Conservation (phyloP, 352 stramenopile genomes). For the Pythium dissotocum region DNA sequence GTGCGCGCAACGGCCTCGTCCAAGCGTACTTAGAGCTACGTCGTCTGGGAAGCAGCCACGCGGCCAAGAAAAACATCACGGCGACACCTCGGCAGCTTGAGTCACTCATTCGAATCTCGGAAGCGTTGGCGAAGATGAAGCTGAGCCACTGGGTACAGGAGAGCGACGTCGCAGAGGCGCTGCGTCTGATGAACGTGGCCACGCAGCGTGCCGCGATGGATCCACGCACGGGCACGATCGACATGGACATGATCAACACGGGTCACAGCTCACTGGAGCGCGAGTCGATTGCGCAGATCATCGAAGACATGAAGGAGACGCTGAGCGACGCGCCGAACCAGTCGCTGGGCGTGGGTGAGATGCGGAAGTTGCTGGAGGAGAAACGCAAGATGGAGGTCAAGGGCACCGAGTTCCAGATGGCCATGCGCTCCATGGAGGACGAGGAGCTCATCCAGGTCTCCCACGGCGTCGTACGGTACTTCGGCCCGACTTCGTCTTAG, state of each 20-base stretch:
- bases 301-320: slow-evolving; percentile 58
- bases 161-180: slow-evolving; percentile 93
- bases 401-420: slow-evolving; percentile 87
- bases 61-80: slow-evolving; percentile 95
- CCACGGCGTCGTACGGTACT: slow-evolving; percentile 83
- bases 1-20: slow-evolving; percentile 90
- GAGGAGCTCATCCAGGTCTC: slow-evolving; percentile 93
- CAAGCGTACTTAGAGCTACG: slow-evolving; percentile 93
- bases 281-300: slow-evolving; percentile 65
- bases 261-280: slow-evolving; percentile 90
- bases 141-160: slow-evolving; percentile 69
- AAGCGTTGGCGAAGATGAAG: slow-evolving; percentile 95
- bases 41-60: slow-evolving; percentile 61
- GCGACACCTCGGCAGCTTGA: slow-evolving; percentile 98
- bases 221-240: slow-evolving; percentile 97
- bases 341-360: slow-evolving; percentile 84
- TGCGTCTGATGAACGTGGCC: slow-evolving; percentile 97
- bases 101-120: slow-evolving; percentile 97
- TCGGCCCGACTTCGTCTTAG: slow-evolving; percentile 31
- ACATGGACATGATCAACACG: slow-evolving; percentile 99
- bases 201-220: slow-evolving; percentile 98
- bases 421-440: slow-evolving; percentile 88
- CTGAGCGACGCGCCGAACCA: slow-evolving; percentile 56
- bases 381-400: slow-evolving; percentile 78
- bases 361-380: slow-evolving; percentile 86